Conservation (phyloP, 306 rosid species). For the Quercus variabilis region DNA sequence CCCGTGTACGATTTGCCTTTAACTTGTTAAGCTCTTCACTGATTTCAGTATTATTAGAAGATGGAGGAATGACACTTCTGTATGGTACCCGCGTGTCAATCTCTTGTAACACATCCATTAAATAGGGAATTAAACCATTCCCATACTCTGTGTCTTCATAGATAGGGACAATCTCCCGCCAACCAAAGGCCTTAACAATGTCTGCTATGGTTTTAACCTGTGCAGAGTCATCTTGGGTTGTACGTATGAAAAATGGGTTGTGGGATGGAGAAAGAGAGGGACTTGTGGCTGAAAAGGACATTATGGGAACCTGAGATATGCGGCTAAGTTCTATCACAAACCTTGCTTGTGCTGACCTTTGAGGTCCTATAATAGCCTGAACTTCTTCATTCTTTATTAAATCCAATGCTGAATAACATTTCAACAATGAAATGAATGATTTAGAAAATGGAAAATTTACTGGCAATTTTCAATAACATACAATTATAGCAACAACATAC, state of each 20-base stretch:
- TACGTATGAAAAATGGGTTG: conserved; percentile 21
- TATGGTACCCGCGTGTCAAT: not conserved
- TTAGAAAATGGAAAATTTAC: no score
- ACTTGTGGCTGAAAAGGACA: conserved; percentile 29
- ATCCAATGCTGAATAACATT: conserved; percentile 6
- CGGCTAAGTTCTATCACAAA: conserved; percentile 19
- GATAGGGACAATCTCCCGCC: conserved; percentile 30
- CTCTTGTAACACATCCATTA: conserved; percentile 19
- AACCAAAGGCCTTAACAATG: conserved; percentile 19
- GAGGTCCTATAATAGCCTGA: conserved; percentile 31
- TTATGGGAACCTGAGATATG: conserved; percentile 12
- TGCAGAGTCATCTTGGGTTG: not conserved
- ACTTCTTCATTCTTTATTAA: conserved; percentile 23
- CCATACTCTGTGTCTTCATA: conserved; percentile 37
- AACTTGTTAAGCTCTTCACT: conserved; percentile 8
- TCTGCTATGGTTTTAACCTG: conserved; percentile 22
- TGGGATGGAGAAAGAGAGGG: conserved; percentile 29
- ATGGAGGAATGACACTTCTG: conserved; percentile 20
- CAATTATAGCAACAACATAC: no score
- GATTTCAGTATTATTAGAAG: not conserved
- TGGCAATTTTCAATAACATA: no score
- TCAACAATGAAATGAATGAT: no score
- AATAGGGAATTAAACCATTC: conserved; percentile 24
- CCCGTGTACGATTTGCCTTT: not conserved
- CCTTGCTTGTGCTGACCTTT: conserved; percentile 29